Conservation (phyloP, 768 basidiomycete species). For the Lentinula guzmanii region DNA sequence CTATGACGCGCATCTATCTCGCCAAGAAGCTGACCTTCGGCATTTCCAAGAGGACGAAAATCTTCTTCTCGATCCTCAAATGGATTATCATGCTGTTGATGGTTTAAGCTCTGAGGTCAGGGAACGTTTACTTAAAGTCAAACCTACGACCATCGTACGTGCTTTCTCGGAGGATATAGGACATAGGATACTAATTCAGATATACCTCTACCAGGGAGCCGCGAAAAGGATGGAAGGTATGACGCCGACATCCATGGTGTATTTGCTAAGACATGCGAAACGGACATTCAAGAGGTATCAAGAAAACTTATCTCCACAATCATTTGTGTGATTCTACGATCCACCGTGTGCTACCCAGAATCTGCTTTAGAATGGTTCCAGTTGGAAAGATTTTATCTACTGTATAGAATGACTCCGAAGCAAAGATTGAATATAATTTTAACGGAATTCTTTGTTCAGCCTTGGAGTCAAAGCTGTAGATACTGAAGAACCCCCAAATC, state of each 20-base stretch:
- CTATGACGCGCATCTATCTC: conserved; percentile 55
- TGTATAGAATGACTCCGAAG: too few relatives aligned
- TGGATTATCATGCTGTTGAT: conserved; percentile 61
- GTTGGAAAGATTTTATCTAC: too few relatives aligned
- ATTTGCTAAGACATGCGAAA: conserved; percentile 59
- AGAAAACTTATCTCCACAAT: not conserved
- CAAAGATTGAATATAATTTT: too few relatives aligned
- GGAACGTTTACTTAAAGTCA: conserved; percentile 52
- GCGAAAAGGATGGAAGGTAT: conserved; percentile 93
- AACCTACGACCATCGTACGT: conserved; percentile 66
- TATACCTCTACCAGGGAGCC: conserved; percentile 53
- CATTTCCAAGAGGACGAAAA: conserved; percentile 74
- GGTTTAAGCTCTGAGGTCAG: conserved; percentile 76
- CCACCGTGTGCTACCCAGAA: not conserved
- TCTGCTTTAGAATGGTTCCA: not conserved
- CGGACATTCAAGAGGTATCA: not conserved
- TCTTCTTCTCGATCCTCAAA: conserved; percentile 56
- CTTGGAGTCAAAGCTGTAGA: too few relatives aligned
- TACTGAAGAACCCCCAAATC: too few relatives aligned
- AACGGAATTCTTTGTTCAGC: too few relatives aligned
- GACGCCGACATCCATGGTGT: conserved; percentile 74
- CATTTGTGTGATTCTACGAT: not conserved
- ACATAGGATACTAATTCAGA: not conserved
- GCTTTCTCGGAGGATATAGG: not conserved
- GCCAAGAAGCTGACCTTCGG: conserved; percentile 73